These are phyloP conservation scores for Aspergillus saccharolyticus DNA, from an alignment of 495 filamentous ascomycete species.

Conservation along the genomic window DNA sequence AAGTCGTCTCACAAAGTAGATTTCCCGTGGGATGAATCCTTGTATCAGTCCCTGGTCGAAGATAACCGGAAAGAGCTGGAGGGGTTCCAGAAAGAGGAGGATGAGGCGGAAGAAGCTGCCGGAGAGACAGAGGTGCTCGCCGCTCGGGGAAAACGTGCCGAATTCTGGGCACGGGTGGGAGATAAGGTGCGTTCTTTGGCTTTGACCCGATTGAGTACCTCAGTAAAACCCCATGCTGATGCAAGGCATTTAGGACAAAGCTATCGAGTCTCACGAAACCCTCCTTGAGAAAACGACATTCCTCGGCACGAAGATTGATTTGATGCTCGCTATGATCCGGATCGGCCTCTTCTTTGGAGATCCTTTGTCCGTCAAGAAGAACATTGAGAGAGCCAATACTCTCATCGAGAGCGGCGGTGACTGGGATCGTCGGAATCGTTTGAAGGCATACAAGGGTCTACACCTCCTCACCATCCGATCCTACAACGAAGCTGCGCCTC, in stretches of 20 bases:
- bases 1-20: slow-evolving; percentile 55
- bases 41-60: slow-evolving; percentile 78
- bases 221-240: too few species aligned
- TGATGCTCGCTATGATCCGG: slow-evolving; percentile 92
- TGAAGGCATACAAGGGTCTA: slow-evolving; percentile 97
- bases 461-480: slow-evolving; percentile 87
- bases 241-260: slow-evolving; percentile 68
- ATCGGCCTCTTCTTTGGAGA: slow-evolving; percentile 95
- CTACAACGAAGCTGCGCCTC: slow-evolving; percentile 81
- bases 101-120: slow-evolving; percentile 88
- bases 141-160: slow-evolving; percentile 87
- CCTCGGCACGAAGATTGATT: slow-evolving; percentile 92
- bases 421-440: slow-evolving; percentile 94
- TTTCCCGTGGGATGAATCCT: slow-evolving; percentile 82
- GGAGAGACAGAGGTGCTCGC: slow-evolving; percentile 93
- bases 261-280: slow-evolving; percentile 83
- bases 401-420: slow-evolving; percentile 93
- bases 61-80: slow-evolving; percentile 91
- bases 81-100: slow-evolving; percentile 89
- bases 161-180: slow-evolving; percentile 88
- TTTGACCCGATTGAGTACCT: too few species aligned
- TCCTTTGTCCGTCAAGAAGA: slow-evolving; percentile 84
- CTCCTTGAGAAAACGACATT: slow-evolving; percentile 91
- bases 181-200: slow-evolving; percentile 69
- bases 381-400: slow-evolving; percentile 80